phyloP scores from a whole-genome alignment of 768 basidiomycete genomes.

The Amanita phalloides region DNA sequence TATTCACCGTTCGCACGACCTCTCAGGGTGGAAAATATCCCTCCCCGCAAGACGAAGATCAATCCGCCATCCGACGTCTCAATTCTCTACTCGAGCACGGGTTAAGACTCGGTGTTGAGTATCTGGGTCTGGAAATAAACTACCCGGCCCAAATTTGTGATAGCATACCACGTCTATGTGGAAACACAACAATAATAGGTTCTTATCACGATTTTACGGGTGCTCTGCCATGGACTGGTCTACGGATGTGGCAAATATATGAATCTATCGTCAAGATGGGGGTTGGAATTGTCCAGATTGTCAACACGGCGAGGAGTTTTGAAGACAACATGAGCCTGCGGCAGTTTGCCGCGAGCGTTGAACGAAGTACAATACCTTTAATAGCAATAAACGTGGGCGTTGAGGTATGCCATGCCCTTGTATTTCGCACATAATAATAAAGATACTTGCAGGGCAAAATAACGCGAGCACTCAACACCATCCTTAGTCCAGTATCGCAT shows the following conservation, averaged over 20 bases:
- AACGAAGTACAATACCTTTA: slow-evolving; percentile 40
- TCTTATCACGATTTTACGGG: slow-evolving; percentile 74
- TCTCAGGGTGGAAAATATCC: slow-evolving; percentile 70
- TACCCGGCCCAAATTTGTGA: slow-evolving; percentile 40
- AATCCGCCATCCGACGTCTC: slow-evolving; percentile 48
- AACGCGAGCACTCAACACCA: slow-evolving; percentile 59
- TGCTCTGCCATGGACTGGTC: slow-evolving; percentile 49
- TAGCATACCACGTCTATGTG: slow-evolving; percentile 38
- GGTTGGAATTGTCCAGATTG: slow-evolving; percentile 66
- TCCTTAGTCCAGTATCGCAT: slow-evolving; percentile 69
- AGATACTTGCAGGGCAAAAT: slow-evolving; percentile 43
- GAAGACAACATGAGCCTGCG: slow-evolving; percentile 56
- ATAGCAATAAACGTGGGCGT: slow-evolving; percentile 74
- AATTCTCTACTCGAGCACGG: slow-evolving; percentile 30
- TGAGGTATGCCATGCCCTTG: slow-evolving; percentile 12
- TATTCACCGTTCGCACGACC: slow-evolving; percentile 66
- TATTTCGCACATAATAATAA: neutral
- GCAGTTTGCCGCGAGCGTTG: slow-evolving; percentile 36
- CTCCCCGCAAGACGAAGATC: slow-evolving; percentile 32
- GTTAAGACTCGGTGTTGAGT: slow-evolving; percentile 63
- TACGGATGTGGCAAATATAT: slow-evolving; percentile 40
- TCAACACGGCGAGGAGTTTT: slow-evolving; percentile 48
- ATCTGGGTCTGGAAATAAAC: slow-evolving; percentile 63
- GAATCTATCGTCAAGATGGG: slow-evolving; percentile 31
- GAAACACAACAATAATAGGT: slow-evolving; percentile 52